A percentile compares a stretch with the other conserved stretches of the same genome.
Conservation (phyloP, 2,329 filamentous ascomycete genomes). For the Rhinocladiella mackenziei region DNA sequence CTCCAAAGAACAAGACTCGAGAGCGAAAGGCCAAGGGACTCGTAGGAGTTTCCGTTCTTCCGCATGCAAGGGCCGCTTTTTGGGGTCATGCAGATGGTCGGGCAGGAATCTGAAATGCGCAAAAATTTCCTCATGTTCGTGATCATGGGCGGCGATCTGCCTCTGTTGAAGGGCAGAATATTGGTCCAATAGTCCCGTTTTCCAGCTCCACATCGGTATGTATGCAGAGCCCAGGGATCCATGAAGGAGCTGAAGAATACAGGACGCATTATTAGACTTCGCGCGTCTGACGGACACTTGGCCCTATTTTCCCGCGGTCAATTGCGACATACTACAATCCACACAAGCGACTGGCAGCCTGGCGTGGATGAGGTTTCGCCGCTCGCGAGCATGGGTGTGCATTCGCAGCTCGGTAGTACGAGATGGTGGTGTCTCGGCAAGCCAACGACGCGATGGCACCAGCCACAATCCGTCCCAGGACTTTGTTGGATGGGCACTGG, state of each 20-base stretch:
- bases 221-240: conserved; percentile 18
- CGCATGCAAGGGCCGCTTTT: conserved; percentile 17
- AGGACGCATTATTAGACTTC: conserved; percentile 13
- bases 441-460: conserved; percentile 19
- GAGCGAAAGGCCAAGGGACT: neutral
- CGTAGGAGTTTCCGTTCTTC: conserved; percentile 5
- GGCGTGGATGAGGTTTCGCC: conserved; percentile 20
- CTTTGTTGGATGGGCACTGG: too few species aligned
- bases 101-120: conserved; percentile 12
- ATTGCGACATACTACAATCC: conserved; percentile 26
- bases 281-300: conserved; percentile 27
- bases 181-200: conserved; percentile 25
- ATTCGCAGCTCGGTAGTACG: conserved; percentile 18
- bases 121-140: conserved; percentile 27
- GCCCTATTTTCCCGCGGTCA: conserved; percentile 25
- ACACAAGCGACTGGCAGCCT: conserved; percentile 13
- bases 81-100: conserved; percentile 8
- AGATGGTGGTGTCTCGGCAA: conserved; percentile 28
- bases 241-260: conserved; percentile 23
- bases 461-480: too few species aligned
- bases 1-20: too few species aligned
- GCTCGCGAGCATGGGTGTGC: conserved; percentile 13
- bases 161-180: conserved; percentile 24
- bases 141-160: conserved; percentile 22
- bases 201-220: conserved; percentile 20